Percentiles rank a stretch among this genome's conserved stretches.
These are phyloP conservation scores for Lasiodiplodia hormozganensis DNA, from an alignment of 2,329 filamentous ascomycete genomes.

Conservation along the genomic window DNA sequence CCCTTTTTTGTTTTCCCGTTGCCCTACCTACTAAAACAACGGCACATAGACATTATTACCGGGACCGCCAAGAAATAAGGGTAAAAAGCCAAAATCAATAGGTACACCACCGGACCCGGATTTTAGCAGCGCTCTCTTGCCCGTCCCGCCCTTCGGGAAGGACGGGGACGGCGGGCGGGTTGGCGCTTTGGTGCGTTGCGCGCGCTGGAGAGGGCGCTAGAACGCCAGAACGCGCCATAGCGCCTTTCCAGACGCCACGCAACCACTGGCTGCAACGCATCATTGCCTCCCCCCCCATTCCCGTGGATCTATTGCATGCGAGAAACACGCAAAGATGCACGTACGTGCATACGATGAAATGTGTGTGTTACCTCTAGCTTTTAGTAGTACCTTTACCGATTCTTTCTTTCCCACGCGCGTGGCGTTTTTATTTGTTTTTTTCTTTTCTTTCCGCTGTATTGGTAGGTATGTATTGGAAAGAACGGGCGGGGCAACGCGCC, in stretches of 20 bases:
- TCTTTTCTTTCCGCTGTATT: neutral
- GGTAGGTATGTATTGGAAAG: neutral
- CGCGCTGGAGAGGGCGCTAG: too few relatives aligned
- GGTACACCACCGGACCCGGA: neutral
- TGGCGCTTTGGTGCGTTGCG: neutral
- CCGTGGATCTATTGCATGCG: neutral
- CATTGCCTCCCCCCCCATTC: neutral
- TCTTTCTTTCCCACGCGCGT: neutral
- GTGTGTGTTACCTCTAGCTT: too few relatives aligned
- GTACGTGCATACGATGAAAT: too few relatives aligned
- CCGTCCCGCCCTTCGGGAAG: neutral
- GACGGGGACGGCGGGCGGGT: neutral
- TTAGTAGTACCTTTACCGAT: too few relatives aligned
- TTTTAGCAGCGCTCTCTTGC: neutral
- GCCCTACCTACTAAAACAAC: neutral
- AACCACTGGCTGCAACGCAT: too few relatives aligned
- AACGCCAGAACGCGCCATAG: neutral
- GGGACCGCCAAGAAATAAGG: too few relatives aligned
- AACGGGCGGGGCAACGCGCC: neutral
- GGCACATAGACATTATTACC: too few relatives aligned
- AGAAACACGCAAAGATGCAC: neutral
- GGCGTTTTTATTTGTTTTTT: neutral
- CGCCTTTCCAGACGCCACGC: neutral
- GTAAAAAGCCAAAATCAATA: too few relatives aligned
- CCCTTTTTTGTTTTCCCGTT: too few relatives aligned